These are phyloP conservation scores for Cercospora sp. DNA, from an alignment of 2,329 filamentous ascomycete species.

Conservation along the genomic window DNA sequence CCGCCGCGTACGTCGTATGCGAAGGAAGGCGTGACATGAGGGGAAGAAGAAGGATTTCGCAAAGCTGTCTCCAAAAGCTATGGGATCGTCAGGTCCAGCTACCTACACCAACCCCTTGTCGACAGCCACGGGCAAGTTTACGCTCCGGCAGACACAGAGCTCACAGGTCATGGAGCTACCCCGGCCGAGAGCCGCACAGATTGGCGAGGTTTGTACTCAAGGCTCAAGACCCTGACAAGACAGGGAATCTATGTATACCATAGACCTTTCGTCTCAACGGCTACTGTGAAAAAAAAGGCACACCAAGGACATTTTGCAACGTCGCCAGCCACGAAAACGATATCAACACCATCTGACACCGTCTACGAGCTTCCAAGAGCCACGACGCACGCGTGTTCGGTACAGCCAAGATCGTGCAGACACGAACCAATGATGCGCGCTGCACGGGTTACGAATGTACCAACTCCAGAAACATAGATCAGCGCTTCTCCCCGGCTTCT, in stretches of 20 bases:
- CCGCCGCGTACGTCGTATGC: slow-evolving; percentile 1
- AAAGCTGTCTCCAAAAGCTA: background rate
- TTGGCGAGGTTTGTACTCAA: slow-evolving; percentile 4
- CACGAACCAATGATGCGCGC: slow-evolving; percentile 17
- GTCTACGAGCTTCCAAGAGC: background rate
- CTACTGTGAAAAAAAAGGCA: background rate
- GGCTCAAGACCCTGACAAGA: slow-evolving; percentile 1
- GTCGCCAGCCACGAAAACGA: background rate
- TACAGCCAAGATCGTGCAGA: slow-evolving; percentile 17
- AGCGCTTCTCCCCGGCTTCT: background rate
- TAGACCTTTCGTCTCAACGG: background rate
- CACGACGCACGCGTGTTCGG: slow-evolving; percentile 10
- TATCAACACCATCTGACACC: background rate
- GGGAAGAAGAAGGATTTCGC: background rate
- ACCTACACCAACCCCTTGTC: background rate
- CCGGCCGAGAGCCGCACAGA: background rate
- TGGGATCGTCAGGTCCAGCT: slow-evolving; percentile 4
- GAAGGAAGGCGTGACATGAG: slow-evolving; percentile 5
- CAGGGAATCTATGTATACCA: background rate
- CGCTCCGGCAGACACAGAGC: background rate
- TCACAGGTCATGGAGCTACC: background rate
- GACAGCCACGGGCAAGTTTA: background rate
- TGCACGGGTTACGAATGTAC: slow-evolving; percentile 12
- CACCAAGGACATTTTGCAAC: background rate
- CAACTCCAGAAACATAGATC: background rate